phyloP scores from a whole-genome alignment of 768 basidiomycete species.

The Hypsizygus marmoreus region DNA sequence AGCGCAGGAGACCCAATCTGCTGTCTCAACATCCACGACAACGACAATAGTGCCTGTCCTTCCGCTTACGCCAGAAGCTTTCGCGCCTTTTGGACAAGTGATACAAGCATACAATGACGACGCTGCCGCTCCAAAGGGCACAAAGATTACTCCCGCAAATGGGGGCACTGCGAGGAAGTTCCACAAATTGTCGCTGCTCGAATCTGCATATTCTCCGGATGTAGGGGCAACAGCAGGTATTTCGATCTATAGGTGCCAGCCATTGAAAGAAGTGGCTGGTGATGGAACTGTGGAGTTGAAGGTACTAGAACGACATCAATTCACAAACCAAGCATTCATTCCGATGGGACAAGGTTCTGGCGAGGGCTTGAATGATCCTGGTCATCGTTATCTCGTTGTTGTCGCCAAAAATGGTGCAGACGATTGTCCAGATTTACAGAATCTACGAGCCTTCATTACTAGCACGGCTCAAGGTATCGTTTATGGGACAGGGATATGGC shows the following conservation, averaged over 20 bases:
- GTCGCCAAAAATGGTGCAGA: constrained; percentile 80
- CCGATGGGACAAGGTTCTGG: constrained; percentile 77
- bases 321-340: constrained; percentile 90
- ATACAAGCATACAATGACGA: constrained; percentile 82
- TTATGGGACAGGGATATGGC: constrained; percentile 87
- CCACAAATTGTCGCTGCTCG: constrained; percentile 82
- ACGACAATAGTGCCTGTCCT: constrained; percentile 50
- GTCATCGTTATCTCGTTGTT: constrained; percentile 74
- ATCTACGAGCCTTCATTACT: constrained; percentile 81
- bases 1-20: constrained; percentile 1
- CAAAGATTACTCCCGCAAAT: constrained; percentile 81
- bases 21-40: background rate
- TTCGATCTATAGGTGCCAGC: constrained; percentile 84
- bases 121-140: constrained; percentile 64
- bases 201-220: constrained; percentile 62
- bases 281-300: constrained; percentile 59
- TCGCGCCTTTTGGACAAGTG: constrained; percentile 87
- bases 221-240: constrained; percentile 64
- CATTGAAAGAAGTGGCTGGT: constrained; percentile 41
- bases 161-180: constrained; percentile 90
- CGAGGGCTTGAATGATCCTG: constrained; percentile 50
- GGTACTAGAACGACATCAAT: constrained; percentile 87
- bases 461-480: constrained; percentile 81
- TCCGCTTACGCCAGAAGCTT: constrained; percentile 82
- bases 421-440: constrained; percentile 75